Percentiles rank a stretch among this genome's conserved stretches.
phyloP scores from a whole-genome alignment of 73 alveolate species.

The Tetrahymena elliotti region DNA sequence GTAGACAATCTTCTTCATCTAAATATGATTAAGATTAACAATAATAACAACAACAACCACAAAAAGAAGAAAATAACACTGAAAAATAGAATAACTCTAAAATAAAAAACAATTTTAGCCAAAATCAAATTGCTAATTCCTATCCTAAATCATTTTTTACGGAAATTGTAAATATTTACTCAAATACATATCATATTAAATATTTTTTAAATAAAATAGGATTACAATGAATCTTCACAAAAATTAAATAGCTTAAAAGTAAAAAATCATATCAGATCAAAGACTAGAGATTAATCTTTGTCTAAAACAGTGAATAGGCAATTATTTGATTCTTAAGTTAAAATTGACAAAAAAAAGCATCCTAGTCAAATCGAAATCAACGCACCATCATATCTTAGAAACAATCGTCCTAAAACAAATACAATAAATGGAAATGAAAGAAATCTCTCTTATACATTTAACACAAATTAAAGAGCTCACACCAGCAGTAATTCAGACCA shows the following conservation, averaged over 20 bases:
- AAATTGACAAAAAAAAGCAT: not conserved
- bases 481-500: not conserved
- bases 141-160: not conserved
- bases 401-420: not conserved
- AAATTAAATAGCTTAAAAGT: not conserved
- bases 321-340: not conserved
- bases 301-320: not conserved
- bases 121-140: not conserved
- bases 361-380: not conserved
- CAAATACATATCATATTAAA: too few relatives aligned
- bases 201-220: not conserved
- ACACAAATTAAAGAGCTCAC: not conserved
- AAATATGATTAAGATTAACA: not conserved
- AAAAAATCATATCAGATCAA: not conserved
- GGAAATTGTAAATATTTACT: not conserved
- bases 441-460: not conserved
- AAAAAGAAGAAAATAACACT: not conserved
- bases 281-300: not conserved
- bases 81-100: not conserved
- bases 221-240: not conserved
- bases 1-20: not conserved
- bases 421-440: not conserved
- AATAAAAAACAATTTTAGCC: not conserved
- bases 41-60: not conserved
- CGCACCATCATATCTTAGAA: not conserved